Percentiles rank a stretch among this genome's conserved stretches.
Evolutionary conservation across 345 rosid species (phyloP).

Genomic region (Melaleuca alternifolia): DNA sequence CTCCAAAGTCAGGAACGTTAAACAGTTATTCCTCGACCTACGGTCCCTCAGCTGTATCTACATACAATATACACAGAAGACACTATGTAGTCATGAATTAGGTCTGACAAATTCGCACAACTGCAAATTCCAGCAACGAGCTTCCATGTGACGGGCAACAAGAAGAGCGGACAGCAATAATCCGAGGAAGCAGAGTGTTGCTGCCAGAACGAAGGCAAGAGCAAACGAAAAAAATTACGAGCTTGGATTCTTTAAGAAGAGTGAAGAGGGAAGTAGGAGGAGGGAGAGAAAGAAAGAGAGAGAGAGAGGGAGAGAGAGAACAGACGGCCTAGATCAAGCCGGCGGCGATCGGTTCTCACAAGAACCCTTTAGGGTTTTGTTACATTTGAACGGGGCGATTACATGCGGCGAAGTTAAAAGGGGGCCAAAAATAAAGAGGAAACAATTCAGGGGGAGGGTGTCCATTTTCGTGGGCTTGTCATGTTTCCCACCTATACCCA

Average conservation of each 20-base stretch:
- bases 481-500: too few relatives aligned
- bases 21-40: neutral
- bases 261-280: neutral
- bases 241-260: neutral
- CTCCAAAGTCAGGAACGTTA: neutral
- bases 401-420: neutral
- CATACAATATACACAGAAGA: neutral
- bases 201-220: neutral
- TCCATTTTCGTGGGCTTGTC: neutral
- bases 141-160: neutral
- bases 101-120: neutral
- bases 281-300: neutral
- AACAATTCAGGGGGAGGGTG: neutral
- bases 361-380: constrained; percentile 93
- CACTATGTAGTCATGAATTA: neutral
- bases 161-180: neutral
- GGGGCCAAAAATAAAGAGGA: neutral
- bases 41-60: neutral
- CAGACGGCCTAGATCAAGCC: constrained; percentile 28
- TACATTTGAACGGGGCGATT: neutral
- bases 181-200: neutral
- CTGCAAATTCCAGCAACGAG: neutral
- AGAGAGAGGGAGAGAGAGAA: constrained; percentile 1
- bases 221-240: neutral
- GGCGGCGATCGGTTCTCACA: constrained; percentile 77